Base-by-base conservation (phyloP, 129 eudicot genomes). In the Flaveria ramosissima region DNA sequence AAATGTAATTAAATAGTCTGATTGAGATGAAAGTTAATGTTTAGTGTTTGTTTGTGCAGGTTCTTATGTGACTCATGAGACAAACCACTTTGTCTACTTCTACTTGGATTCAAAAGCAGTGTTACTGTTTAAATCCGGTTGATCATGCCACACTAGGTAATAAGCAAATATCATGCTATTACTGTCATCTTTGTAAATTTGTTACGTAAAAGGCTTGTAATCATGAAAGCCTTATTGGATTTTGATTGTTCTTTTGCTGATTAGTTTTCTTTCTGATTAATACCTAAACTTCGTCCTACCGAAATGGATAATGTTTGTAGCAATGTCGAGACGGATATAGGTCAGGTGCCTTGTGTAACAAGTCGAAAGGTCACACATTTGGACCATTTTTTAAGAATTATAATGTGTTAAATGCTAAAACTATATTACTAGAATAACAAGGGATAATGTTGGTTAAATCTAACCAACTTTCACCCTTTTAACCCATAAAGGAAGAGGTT, bases 51-150 rank as follows among this genome's bases (percentile, higher is more conserved):
- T 45, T 23, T 70, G 36, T 71, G 76, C 56, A 88, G 96, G 96
- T 84, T 90, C 96, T 26, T 88, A 86, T 63, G 96, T 90, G 79
- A 90, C 96, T 80, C 96, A 90, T 36, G 96, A 90, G 89, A 90
- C 96, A 17, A 90, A 86, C 82, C 93, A 90, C 86, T 90, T 90
- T 78, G 87, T 88, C 64, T 90, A 88, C 83, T 88, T 90, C 87
- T 90, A 90, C 78, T 68, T 90, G 96, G 96, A 90, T 32, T 76
- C 92, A 36, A 88, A 88, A 81, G 96, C 96, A 10, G 83, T 88
- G 48, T 86, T 88, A 77, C 83, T 90, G 71, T 90, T 90, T 84
- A 90, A 90, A 81, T 91, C 93, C 50, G 93, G 93, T 62, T 88
- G 91, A 91, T 78, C 73, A 66, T 13, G 71, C 14, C 23, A 64